Evolutionary conservation across 768 basidiomycete genomes (phyloP), one percentile per base, ranked within the genome.

Genomic region (Plicaturopsis crispa): DNA sequence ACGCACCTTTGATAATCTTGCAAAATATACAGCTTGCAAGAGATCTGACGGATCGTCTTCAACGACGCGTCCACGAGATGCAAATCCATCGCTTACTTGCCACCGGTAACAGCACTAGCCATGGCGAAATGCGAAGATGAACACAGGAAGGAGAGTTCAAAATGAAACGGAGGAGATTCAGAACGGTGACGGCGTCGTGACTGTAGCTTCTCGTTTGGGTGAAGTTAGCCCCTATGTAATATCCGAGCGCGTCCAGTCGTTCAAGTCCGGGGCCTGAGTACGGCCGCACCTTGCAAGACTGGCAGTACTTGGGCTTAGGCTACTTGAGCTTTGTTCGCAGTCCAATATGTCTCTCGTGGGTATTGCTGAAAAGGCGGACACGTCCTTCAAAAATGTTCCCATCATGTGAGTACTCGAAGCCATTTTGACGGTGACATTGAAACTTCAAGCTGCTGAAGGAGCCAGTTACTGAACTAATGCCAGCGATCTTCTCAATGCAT

Each of bases 1-100:
- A 46, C 60, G 19, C 33, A 79, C 91, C 87, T 65, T 87, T 87
- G 66, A 92, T 73, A 59, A 97, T 96, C 66, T 83, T 96, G 73
- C 94, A 98, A 67, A 96, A 97, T 51, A 97, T 63, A 60, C 92
- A 96, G 17, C 57, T 59, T 4, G 78, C 70, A 36, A 83, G 66
- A 34, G 65, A 63, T 51, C 81, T 81, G 40, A 11, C 2, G 33
- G 38, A 23, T 8, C 24, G 21, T 38, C 33, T 34, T 28, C 26
- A 8, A 28, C 8, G 26, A 28, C 26, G 14, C 8, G 14, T 28
- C 26, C 10, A 28, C 14, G 26, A 8, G 14, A 14, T 28, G 26
- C n/a, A n/a, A n/a, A n/a, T n/a, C n/a, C n/a, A n/a, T n/a, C n/a
- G n/a, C n/a, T n/a, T 28, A 28, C 26, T 28, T 28, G 10, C 10